Evolutionary conservation across 768 basidiomycete genomes (phyloP), one percentile per base, ranked within the genome.

Genomic region (Rhizopogon salebrosus): DNA sequence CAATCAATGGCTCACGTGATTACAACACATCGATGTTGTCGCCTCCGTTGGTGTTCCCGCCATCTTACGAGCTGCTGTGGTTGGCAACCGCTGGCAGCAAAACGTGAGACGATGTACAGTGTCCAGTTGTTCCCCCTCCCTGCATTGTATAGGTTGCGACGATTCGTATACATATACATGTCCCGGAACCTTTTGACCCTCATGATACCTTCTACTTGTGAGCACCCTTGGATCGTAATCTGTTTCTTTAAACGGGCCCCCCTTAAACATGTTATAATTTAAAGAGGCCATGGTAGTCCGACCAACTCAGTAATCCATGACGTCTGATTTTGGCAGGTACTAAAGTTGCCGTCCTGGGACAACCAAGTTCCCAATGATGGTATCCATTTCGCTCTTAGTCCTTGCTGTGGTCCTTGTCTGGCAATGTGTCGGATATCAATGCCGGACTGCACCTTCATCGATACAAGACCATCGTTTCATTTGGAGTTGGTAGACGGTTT

Each of bases 401-500:
- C 79, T 6, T 57, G 57, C 1, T 82, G 80, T 24, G 79, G 76
- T 3, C 63, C 3, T 60, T 80, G 1, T 57, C 55, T 48, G 77
- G 76, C 2, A 68, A 58, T 3, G 64, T 70, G 4, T 66, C 76
- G 2, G 75, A 81, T 53, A 69, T 79, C 14, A 82, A 79, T 40
- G 77, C 75, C 0, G 81, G 81, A 0, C 57, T 83, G 11, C 29
- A 62, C 41, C 64, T 76, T 14, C 24, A 54, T 0, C 54, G 42
- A 1, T 66, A 73, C 54, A 74, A 72, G 54, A 82, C 75, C 5
- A 73, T 82, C 36, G 80, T 82, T 1, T 70, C 78, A 1, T 81
- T 82, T 52, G 77, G 79, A 20, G 80, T 78, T 58, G 41, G 70
- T 65, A 10, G 5, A 2, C 48, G 0, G 18, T 29, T 20, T 43